Base-by-base conservation (phyloP, 192 early-diverging fungal species). In the Phycomyces nitens region DNA sequence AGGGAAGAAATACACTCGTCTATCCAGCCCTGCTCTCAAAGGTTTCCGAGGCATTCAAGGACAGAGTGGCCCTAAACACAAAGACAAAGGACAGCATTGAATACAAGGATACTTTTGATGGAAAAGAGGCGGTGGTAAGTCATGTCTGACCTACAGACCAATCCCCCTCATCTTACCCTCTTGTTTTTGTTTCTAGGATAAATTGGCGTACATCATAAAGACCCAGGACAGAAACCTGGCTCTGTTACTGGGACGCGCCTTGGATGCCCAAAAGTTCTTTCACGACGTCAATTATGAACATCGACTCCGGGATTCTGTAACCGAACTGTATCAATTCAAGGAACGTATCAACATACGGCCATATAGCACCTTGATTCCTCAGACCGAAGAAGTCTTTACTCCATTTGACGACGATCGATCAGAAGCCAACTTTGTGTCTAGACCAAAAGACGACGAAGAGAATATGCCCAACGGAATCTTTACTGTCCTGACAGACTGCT, bases 211-310 rank as follows among this genome's bases (percentile, higher is more conserved):
- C 9, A 86, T 96, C 34, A 91, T 94, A 68, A 82, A 85, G 60
- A 89, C 93, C 1, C 86, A 82, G 4, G 93, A 98, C 64, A 82
- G 94, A 56, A 93, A 96, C 62, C 75, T 94, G 53, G 92, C 93
- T 5, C 72, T 97, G 24, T 78, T 94, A 9, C 72, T 95, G 15
- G 96, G 96, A 18, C 84, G 95, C 16, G 90, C 94, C 15, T 74
- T 98, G 58, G 93, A 92, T 69, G 83, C 88, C 51, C 96, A 98
- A 76, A 84, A 84, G 41, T 86, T 97, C 60, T 94, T 98, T 76
- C 90, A 94, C 69, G 93, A 98, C 73, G 94, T 97, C 14, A 87
- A 80, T 7, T 94, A 90, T 71, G 87, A 88, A 43, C 89, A 92
- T 74, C 80, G 91, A 6, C 83, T 97, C 54, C 87, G 93, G n/a